Evolutionary conservation across 257 asterid genomes (phyloP).

Genomic region (Eucommia ulmoides): DNA sequence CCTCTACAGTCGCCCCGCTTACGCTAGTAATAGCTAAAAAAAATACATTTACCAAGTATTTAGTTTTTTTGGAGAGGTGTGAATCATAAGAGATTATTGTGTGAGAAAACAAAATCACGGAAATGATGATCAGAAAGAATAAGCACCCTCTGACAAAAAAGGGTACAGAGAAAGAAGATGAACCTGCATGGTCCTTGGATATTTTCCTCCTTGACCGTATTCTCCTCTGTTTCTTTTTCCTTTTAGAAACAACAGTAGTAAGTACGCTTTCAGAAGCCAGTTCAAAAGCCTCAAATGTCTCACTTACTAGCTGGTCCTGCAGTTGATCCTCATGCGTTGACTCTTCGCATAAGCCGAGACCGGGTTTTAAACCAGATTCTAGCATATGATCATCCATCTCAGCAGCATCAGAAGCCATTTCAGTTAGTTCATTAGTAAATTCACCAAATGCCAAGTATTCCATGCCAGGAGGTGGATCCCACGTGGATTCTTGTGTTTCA

Average conservation of each 20-base stretch:
- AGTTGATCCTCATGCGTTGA: conserved; percentile 10
- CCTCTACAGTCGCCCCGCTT: neutral
- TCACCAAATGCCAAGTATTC: conserved; percentile 23
- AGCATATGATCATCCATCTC: conserved; percentile 16
- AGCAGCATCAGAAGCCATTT: conserved; percentile 9
- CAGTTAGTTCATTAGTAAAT: conserved; percentile 12
- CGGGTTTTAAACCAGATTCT: no score
- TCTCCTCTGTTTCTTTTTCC: conserved; percentile 43
- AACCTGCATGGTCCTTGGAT: conserved; percentile 41
- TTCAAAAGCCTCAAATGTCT: conserved; percentile 6
- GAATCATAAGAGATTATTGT: neutral
- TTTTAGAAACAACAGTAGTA: conserved; percentile 11
- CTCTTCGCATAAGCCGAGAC: conserved; percentile 14
- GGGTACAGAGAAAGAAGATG: neutral
- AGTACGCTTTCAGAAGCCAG: conserved; percentile 18
- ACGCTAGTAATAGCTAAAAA: neutral
- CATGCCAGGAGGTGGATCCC: conserved; percentile 77
- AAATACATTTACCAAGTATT: neutral
- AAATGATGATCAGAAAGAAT: neutral
- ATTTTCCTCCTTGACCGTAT: conserved; percentile 18
- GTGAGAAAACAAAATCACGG: neutral
- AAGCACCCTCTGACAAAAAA: neutral
- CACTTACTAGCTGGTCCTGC: conserved; percentile 17
- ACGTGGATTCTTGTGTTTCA: conserved; percentile 50
- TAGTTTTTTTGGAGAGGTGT: neutral